Evolutionary conservation across 2,329 filamentous ascomycete genomes (phyloP), one percentile per base, ranked within the genome.

Genomic region (Alternaria arborescens): DNA sequence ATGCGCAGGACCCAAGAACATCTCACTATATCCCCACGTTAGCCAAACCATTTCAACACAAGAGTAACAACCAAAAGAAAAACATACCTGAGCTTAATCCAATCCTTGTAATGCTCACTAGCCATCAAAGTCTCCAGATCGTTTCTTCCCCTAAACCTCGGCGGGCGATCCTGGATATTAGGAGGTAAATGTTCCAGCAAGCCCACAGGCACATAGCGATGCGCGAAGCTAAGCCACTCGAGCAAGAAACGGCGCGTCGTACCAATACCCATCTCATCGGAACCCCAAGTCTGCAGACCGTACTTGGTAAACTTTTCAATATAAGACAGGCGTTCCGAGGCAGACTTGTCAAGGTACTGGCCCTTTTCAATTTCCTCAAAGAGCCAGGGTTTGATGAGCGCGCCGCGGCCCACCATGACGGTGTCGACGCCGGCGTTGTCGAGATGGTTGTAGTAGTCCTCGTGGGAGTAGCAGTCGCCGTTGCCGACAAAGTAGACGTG

Each of bases 391-490:
- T 99, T 99, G 81, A 98, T 92, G 60, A 99, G 86, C 10, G 95
- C 95, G 58, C 95, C 95, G 62, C 95, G 91, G n/a, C 90, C 95
- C 62, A 98, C 88, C 95, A 99, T 98, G 75, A 97, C 91, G n/a
- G 89, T 89, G 81, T 98, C 94, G 46, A 98, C 93, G 47, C 88
- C 87, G 36, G 92, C 86, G 60, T 94, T 86, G 48, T 90, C 85
- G 40, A 98, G 83, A 72, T 95, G 89, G 58, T 89, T 82, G 65
- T 88, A 88, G 82, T 98, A 98, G 76, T 98, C 93, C 32, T 89
- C 82, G 78, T 98, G 93, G 5, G 93, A 97, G 82, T 92, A 97
- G 79, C 94, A 95, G 80, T 99, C 95, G 48, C 95, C 95, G 78
- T 99, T 99, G 70, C 95, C 95, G 68, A 97, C 84, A 81, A 99